Conservation (phyloP, 306 rosid genomes). For the Cyamopsis tetragonoloba region DNA sequence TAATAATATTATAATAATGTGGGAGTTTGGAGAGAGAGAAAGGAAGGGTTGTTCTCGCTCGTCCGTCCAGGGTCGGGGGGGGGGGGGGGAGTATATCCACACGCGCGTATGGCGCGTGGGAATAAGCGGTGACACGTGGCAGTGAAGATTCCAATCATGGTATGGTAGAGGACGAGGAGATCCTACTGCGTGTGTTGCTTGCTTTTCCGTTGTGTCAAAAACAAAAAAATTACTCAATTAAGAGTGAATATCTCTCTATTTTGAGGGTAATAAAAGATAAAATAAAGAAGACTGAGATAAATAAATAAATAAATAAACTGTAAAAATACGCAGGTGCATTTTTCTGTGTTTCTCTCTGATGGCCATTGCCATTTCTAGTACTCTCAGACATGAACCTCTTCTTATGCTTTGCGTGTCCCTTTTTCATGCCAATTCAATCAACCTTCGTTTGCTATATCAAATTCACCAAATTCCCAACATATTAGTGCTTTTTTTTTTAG, state of each 20-base stretch:
- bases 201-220: background rate
- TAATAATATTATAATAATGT: background rate
- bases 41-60: constrained; percentile 33
- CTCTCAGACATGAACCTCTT: background rate
- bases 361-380: constrained; percentile 5
- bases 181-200: constrained; percentile 23
- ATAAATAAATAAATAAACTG: too few species aligned
- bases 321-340: too few species aligned
- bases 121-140: constrained; percentile 31
- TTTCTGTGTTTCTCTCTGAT: too few species aligned
- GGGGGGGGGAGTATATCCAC: background rate
- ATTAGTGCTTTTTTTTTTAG: too few species aligned
- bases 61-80: constrained; percentile 29
- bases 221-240: too few species aligned
- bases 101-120: constrained; percentile 42
- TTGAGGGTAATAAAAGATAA: too few species aligned
- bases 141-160: constrained; percentile 33
- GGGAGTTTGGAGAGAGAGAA: constrained; percentile 19
- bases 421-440: background rate
- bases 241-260: too few species aligned
- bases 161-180: background rate
- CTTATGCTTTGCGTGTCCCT: background rate
- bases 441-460: background rate
- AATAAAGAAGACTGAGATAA: too few species aligned
- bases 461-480: too few species aligned